Percentiles rank a stretch among this genome's conserved stretches.
Evolutionary conservation across 805 yeast genomes (phyloP).

Genomic region (Candida coquimbonensis): DNA sequence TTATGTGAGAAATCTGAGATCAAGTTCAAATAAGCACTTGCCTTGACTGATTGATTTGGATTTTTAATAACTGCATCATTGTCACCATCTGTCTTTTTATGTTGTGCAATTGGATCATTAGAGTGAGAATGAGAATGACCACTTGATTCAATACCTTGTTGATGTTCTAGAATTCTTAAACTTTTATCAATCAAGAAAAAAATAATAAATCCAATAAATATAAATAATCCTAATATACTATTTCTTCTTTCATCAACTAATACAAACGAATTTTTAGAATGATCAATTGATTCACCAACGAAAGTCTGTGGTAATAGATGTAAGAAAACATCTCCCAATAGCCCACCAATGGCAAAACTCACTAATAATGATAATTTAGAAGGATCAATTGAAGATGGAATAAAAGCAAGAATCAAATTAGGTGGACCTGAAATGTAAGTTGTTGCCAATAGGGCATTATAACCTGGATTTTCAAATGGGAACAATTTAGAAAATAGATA

Average conservation of each 20-base stretch:
- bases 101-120: slow-evolving; percentile 26
- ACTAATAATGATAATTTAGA: slow-evolving; percentile 46
- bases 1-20: slow-evolving; percentile 70
- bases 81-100: slow-evolving; percentile 21
- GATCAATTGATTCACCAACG: slow-evolving; percentile 41
- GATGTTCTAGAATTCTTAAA: slow-evolving; percentile 42
- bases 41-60: slow-evolving; percentile 30
- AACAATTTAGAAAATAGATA: slow-evolving; percentile 36
- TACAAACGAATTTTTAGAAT: slow-evolving; percentile 35
- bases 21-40: slow-evolving; percentile 55
- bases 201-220: slow-evolving; percentile 52
- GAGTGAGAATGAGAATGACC: slow-evolving; percentile 33
- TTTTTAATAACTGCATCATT: slow-evolving; percentile 24
- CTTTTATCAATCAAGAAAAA: slow-evolving; percentile 60
- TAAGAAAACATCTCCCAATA: slow-evolving; percentile 67
- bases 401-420: slow-evolving; percentile 43
- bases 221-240: slow-evolving; percentile 42
- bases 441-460: slow-evolving; percentile 58
- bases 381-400: slow-evolving; percentile 51
- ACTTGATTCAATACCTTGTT: slow-evolving; percentile 19
- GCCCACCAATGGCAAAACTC: slow-evolving; percentile 70
- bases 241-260: slow-evolving; percentile 46
- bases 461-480: slow-evolving; percentile 49
- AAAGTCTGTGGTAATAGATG: slow-evolving; percentile 69
- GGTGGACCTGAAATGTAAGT: slow-evolving; percentile 62